These are phyloP conservation scores for Brasenia schreberi DNA, from an alignment of 164 flowering plant genomes.

Conservation along the genomic window DNA sequence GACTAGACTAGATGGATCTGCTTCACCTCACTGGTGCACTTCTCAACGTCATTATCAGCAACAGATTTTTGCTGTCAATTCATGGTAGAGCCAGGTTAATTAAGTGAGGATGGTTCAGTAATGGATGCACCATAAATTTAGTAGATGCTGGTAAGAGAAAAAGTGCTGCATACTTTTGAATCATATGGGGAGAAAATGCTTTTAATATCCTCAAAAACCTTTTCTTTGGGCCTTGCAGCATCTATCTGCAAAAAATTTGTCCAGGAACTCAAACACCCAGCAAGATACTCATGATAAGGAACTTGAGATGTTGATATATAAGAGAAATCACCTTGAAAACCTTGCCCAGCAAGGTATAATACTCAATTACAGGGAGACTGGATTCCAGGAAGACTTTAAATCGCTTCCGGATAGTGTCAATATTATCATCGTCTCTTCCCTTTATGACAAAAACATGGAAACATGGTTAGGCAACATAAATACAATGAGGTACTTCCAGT, in stretches of 20 bases:
- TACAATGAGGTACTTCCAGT: background rate
- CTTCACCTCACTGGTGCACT: background rate
- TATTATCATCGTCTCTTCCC: constrained; percentile 94
- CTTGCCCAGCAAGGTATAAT: constrained; percentile 56
- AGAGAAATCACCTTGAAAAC: constrained; percentile 49
- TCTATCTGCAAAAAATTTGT: constrained; percentile 35
- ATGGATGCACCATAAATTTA: no score
- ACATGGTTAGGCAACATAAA: no score
- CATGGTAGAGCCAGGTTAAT: background rate
- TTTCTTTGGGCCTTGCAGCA: constrained; percentile 68
- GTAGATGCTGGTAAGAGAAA: background rate
- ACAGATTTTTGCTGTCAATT: background rate
- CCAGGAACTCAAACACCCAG: background rate
- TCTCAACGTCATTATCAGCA: background rate
- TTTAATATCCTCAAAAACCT: constrained; percentile 71
- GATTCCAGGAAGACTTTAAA: constrained; percentile 72
- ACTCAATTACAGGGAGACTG: constrained; percentile 63
- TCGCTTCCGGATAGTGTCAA: constrained; percentile 76
- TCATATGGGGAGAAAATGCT: constrained; percentile 24
- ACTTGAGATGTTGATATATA: background rate
- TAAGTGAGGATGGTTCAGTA: no score
- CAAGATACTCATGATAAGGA: background rate
- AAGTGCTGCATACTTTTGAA: background rate
- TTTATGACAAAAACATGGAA: constrained; percentile 11
- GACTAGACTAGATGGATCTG: background rate